A percentile compares a stretch with the other conserved stretches of the same genome.
Evolutionary conservation across 208 protist species (phyloP).

Genomic region (Leishmania turanica): DNA sequence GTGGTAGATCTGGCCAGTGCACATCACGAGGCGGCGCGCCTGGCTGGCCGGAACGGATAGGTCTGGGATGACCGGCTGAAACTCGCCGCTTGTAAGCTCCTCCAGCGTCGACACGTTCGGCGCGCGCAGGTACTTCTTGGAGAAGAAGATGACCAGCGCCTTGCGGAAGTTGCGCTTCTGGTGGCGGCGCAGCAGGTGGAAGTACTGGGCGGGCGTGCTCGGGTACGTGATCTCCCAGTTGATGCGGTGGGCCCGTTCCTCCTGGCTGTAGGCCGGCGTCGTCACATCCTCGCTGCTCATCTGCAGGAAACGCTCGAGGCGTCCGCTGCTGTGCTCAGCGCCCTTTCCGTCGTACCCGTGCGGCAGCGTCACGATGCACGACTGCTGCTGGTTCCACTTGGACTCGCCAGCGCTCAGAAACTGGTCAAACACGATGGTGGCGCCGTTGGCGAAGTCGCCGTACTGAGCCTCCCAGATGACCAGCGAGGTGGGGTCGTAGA

Average conservation of each 20-base stretch:
- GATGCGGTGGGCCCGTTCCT: conserved; percentile 73
- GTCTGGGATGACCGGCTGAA: conserved; percentile 87
- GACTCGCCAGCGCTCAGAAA: conserved; percentile 94
- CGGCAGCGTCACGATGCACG: conserved; percentile 97
- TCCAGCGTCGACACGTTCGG: conserved; percentile 81
- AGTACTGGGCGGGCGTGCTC: conserved; percentile 98
- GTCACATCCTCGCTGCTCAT: conserved; percentile 93
- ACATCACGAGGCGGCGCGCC: conserved; percentile 94
- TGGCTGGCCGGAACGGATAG: conserved; percentile 52
- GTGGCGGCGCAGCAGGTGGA: conserved; percentile 98
- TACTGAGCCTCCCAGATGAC: conserved; percentile 99
- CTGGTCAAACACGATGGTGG: conserved; percentile 99
- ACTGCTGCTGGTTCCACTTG: conserved; percentile 98
- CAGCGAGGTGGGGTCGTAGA: conserved; percentile 95
- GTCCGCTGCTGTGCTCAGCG: conserved; percentile 97
- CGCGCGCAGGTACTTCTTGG: conserved; percentile 90
- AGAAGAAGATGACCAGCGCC: conserved; percentile 96
- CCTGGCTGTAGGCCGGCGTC: conserved; percentile 60
- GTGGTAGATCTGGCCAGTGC: conserved; percentile 98
- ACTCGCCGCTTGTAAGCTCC: conserved; percentile 59
- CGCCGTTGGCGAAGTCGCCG: conserved; percentile 98
- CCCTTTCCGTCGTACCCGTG: conserved; percentile 98
- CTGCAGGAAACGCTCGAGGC: conserved; percentile 98
- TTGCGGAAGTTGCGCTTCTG: conserved; percentile 98
- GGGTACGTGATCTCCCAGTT: conserved; percentile 94